phyloP scores from a whole-genome alignment of 768 basidiomycete genomes.

The Serendipita indica region DNA sequence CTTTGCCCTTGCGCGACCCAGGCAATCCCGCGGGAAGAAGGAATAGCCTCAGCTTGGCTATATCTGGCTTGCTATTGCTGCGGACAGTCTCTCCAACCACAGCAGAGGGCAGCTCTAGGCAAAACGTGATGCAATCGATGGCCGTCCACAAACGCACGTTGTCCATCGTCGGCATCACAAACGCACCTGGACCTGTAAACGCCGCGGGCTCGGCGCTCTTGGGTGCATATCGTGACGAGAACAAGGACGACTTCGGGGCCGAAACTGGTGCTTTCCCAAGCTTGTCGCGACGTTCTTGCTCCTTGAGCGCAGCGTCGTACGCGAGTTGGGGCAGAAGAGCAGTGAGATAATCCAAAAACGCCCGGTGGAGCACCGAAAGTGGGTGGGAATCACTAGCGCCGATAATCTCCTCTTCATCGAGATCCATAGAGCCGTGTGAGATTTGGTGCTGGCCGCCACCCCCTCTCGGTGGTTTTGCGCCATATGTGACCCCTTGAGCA shows the following conservation, averaged over 20 bases:
- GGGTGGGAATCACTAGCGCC: constrained; percentile 26
- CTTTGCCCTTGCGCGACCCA: constrained; percentile 53
- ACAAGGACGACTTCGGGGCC: neutral
- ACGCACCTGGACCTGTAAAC: constrained; percentile 41
- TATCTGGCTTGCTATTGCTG: constrained; percentile 13
- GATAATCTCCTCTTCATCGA: constrained; percentile 32
- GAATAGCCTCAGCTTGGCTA: constrained; percentile 34
- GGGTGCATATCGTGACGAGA: constrained; percentile 21
- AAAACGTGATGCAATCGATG: constrained; percentile 41
- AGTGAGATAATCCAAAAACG: constrained; percentile 55
- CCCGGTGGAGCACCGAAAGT: constrained; percentile 49
- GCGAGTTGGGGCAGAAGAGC: constrained; percentile 40
- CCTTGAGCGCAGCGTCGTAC: neutral
- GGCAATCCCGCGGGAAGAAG: constrained; percentile 29
- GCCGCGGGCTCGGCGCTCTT: constrained; percentile 24
- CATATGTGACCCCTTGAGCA: neutral
- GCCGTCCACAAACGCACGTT: constrained; percentile 37
- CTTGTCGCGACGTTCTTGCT: neutral
- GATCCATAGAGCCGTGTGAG: constrained; percentile 33
- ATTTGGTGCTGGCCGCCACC: constrained; percentile 7
- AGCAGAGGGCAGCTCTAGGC: constrained; percentile 20
- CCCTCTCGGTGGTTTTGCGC: neutral
- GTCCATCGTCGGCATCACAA: constrained; percentile 28
- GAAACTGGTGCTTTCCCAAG: neutral
- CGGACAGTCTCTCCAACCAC: constrained; percentile 24